phyloP scores from a whole-genome alignment of 2,329 filamentous ascomycete genomes.

The Fusarium begoniae region DNA sequence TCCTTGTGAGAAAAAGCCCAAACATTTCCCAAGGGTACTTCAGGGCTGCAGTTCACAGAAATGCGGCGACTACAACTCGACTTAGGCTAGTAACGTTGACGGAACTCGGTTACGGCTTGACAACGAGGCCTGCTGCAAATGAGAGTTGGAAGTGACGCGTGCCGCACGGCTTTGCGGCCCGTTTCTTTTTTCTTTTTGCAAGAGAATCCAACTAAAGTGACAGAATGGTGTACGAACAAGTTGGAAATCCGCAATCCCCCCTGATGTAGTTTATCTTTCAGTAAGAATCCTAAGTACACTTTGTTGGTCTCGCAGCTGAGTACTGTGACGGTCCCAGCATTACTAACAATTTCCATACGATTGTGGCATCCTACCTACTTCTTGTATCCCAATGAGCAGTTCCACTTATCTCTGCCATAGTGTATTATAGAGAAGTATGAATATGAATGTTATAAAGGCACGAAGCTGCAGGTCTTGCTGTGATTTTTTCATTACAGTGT shows the following conservation, averaged over 20 bases:
- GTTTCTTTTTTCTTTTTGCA: too few relatives aligned
- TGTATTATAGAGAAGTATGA: neutral
- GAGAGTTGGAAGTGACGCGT: neutral
- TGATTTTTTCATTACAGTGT: neutral
- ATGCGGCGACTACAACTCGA: neutral
- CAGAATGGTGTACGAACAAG: neutral
- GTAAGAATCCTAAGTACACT: neutral
- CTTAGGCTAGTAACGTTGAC: neutral
- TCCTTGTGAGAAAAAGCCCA: too few relatives aligned
- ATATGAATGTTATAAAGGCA: neutral
- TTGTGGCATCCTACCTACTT: neutral
- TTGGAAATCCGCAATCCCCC: too few relatives aligned
- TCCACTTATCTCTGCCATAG: neutral
- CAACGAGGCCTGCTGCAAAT: neutral
- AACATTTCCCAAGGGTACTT: neutral
- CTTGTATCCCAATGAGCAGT: accelerated
- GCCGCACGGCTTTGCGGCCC: too few relatives aligned
- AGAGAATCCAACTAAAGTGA: neutral
- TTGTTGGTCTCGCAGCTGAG: neutral
- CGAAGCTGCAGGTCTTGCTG: neutral
- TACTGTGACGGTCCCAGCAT: neutral
- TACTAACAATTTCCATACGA: too few relatives aligned
- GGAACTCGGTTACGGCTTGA: neutral
- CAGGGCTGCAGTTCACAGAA: neutral
- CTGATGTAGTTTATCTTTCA: neutral